Evolutionary conservation across 768 basidiomycete species (phyloP).

Genomic region (Xerocomellus intermedius): DNA sequence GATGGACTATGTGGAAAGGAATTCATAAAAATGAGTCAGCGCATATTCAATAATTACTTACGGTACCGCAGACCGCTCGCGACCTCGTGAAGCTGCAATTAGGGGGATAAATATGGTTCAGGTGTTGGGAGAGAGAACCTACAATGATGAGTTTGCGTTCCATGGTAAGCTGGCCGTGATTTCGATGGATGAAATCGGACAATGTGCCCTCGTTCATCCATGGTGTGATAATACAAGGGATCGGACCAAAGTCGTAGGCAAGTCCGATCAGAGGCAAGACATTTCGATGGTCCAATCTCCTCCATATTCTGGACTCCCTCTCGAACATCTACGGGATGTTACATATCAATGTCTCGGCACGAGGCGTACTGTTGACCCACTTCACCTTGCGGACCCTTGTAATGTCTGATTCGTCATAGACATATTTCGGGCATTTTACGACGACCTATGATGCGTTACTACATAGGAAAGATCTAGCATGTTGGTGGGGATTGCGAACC

Average conservation of each 20-base stretch:
- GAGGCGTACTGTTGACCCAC: neutral
- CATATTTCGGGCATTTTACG: conserved; percentile 9
- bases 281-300: conserved; percentile 6
- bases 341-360: neutral
- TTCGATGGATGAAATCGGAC: conserved; percentile 7
- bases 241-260: conserved; percentile 7
- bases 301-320: conserved; percentile 4
- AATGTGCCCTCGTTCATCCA: conserved; percentile 13
- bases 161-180: neutral
- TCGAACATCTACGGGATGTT: conserved; percentile 5
- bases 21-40: neutral
- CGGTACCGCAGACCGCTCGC: conserved; percentile 12
- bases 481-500: neutral
- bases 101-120: neutral
- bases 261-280: conserved; percentile 13
- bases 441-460: conserved; percentile 2
- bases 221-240: conserved; percentile 13
- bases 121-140: neutral
- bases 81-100: conserved; percentile 7
- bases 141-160: conserved; percentile 5
- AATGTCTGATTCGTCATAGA: neutral
- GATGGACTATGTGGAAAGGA: conserved; percentile 3
- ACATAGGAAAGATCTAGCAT: neutral
- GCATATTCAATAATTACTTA: neutral
- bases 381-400: conserved; percentile 8